Base-by-base conservation (phyloP, 768 basidiomycete species). In the Tulasnella sp. region DNA sequence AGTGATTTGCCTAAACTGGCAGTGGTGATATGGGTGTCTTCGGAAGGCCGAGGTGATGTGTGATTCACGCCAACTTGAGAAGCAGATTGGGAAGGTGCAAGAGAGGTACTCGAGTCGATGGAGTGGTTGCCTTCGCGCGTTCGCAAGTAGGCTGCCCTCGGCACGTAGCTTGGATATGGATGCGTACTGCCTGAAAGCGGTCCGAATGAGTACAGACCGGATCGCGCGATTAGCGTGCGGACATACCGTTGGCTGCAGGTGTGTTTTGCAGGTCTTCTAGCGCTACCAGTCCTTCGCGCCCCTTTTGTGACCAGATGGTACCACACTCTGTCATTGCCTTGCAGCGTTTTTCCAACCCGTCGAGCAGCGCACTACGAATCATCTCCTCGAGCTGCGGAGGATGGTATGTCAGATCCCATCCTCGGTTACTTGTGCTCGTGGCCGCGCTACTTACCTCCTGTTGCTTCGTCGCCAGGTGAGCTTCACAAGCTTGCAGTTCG, bases 401-500 rank as follows among this genome's bases (percentile, higher is more conserved):
- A 70, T 4, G 25, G 37, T 22, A 19, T 38, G 58, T 64, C n/a
- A 64, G 58, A 34, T 64, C 29, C 7, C 31, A 31, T 29, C 14
- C 12, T 22, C 9, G 69, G 37, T 39, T 71, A 71, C 7, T 39
- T 34, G n/a, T 25, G 34, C 15, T 19, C 19, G 45, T 15, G 2
- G 72, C n/a, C 72, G 39, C 29, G 64, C 29, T 38, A 36, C 75
- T 39, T 5, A 76, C 75, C 68, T 90, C 90, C 25, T 83, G 86
- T 80, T 95, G 92, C 81, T 92, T 92, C 36, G 83, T 77, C 0
- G 90, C 90, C 1, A 95, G 85, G 74, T 91, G 91, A 0, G 87
- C 84, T 80, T 95, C 93, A 81, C 93, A 95, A 11, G 92, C 93
- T 79, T 93, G 93, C 25, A 94, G 84, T 78, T 94, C 91, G 0